Evolutionary conservation across 2,329 filamentous ascomycete genomes (phyloP).

Genomic region (Botryotinia narcissicola): DNA sequence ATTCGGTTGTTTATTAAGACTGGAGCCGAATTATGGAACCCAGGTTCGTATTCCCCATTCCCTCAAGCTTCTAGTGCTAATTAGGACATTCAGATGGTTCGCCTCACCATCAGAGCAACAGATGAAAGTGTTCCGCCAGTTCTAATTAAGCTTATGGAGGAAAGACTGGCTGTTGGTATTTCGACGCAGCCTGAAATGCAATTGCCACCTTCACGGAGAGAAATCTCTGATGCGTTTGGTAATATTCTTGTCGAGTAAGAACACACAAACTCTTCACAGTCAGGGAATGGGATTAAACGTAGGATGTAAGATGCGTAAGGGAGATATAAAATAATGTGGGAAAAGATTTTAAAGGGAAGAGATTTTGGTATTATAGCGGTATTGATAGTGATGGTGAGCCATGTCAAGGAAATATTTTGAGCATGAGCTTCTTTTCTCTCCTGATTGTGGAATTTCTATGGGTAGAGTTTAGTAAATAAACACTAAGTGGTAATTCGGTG

Average conservation of each 20-base stretch:
- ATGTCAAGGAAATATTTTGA: neutral
- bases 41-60: slow-evolving; percentile 61
- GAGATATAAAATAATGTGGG: neutral
- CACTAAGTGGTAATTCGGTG: neutral
- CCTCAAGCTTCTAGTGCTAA: neutral
- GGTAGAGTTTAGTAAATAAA: slow-evolving; percentile 2
- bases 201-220: slow-evolving; percentile 32
- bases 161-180: slow-evolving; percentile 61
- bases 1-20: slow-evolving; percentile 85
- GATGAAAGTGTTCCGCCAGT: slow-evolving; percentile 83
- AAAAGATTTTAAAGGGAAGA: neutral
- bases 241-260: slow-evolving; percentile 34
- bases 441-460: neutral
- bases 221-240: slow-evolving; percentile 38
- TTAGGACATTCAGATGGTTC: slow-evolving; percentile 70
- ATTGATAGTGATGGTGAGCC: neutral
- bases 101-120: slow-evolving; percentile 88
- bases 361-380: neutral
- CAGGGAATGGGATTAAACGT: neutral
- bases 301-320: neutral
- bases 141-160: slow-evolving; percentile 83
- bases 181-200: slow-evolving; percentile 30
- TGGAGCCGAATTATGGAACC: slow-evolving; percentile 91
- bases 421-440: neutral
- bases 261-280: neutral